Conservation (phyloP, 495 filamentous ascomycete species). For the Lindgomyces ingoldianus region DNA sequence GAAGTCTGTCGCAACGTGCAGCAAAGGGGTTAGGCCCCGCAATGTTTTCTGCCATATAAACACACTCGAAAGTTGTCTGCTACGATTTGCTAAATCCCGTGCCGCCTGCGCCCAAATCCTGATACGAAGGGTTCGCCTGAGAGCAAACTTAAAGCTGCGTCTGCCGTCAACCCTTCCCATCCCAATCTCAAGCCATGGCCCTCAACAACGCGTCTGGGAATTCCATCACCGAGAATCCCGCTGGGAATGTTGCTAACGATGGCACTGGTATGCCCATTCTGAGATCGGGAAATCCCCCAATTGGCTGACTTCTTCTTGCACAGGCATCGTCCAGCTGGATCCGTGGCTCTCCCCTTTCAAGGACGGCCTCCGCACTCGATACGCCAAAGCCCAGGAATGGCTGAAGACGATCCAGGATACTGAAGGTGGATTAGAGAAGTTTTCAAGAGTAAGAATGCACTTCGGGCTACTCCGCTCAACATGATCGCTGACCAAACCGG, state of each 20-base stretch:
- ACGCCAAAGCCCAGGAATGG: constrained; percentile 81
- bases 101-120: neutral
- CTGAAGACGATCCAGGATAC: constrained; percentile 75
- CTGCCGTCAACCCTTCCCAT: neutral
- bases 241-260: constrained; percentile 46
- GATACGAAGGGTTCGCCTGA: constrained; percentile 14
- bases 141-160: constrained; percentile 21
- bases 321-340: constrained; percentile 85
- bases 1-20: too few species aligned
- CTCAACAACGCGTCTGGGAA: constrained; percentile 42
- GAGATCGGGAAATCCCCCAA: constrained; percentile 5
- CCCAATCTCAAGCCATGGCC: constrained; percentile 9
- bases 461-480: neutral
- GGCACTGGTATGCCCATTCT: constrained; percentile 51
- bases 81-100: neutral
- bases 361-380: constrained; percentile 73
- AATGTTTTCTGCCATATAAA: too few species aligned
- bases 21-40: constrained; percentile 18
- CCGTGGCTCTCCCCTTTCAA: constrained; percentile 87
- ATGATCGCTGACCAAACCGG: constrained; percentile 17
- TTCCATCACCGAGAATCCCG: constrained; percentile 40
- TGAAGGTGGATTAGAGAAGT: constrained; percentile 90
- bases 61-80: too few species aligned
- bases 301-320: constrained; percentile 24
- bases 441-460: constrained; percentile 67